These are phyloP conservation scores for Penicillium sp. DNA, from an alignment of 2,329 filamentous ascomycete species.

Conservation along the genomic window DNA sequence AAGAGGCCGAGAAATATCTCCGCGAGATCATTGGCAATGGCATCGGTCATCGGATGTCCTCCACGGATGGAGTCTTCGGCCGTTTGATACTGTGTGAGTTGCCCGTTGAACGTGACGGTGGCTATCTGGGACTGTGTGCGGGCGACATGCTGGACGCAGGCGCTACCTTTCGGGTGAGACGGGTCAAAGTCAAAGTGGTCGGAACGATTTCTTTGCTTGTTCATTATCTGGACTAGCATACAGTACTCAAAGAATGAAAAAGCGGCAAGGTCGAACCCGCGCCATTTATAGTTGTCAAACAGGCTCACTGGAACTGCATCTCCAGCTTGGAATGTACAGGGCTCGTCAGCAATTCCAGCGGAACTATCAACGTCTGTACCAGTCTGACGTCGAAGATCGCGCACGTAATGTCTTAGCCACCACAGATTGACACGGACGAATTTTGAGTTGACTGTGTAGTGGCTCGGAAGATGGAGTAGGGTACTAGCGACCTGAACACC, in stretches of 20 bases:
- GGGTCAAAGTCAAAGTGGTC: background rate
- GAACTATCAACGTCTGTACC: background rate
- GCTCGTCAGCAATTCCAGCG: background rate
- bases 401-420: conserved; percentile 5
- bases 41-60: background rate
- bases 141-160: background rate
- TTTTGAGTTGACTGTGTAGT: conserved; percentile 3
- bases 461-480: background rate
- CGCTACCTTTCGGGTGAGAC: background rate
- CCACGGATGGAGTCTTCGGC: background rate
- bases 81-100: background rate
- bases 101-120: background rate
- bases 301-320: background rate
- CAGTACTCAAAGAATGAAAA: background rate
- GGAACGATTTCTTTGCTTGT: background rate
- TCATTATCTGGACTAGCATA: background rate
- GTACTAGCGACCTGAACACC: conserved; percentile 7
- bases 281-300: background rate
- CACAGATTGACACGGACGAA: conserved; percentile 5
- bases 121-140: background rate
- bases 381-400: background rate
- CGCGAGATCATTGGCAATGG: background rate
- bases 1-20: background rate
- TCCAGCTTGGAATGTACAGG: background rate
- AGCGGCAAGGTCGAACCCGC: background rate